A percentile compares a stretch with the other conserved stretches of the same genome.
Conservation (phyloP, 2,329 filamentous ascomycete genomes). For the Sphaerulina vaccinii region DNA sequence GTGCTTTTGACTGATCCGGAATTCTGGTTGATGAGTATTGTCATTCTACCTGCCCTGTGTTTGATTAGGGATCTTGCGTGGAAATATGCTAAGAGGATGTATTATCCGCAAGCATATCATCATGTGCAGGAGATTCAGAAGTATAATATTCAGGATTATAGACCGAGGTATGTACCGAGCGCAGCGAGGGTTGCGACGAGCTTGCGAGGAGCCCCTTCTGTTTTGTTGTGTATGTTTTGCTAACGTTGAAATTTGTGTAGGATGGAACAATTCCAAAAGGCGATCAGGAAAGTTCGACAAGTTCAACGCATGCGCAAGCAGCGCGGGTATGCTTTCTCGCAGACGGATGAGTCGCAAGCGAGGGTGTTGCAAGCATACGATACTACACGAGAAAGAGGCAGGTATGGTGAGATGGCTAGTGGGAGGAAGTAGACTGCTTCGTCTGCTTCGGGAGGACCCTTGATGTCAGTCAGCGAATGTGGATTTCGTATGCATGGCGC, state of each 20-base stretch:
- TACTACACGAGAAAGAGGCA: constrained; percentile 84
- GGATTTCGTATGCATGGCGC: not conserved
- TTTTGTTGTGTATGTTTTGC: not conserved
- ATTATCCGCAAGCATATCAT: constrained; percentile 90
- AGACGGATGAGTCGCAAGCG: constrained; percentile 94
- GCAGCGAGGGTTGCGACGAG: too few relatives aligned
- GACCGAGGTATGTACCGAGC: constrained; percentile 73
- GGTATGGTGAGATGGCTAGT: constrained; percentile 92
- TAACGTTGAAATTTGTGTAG: constrained; percentile 46
- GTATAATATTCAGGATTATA: constrained; percentile 99
- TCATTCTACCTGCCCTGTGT: constrained; percentile 76
- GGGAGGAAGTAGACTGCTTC: constrained; percentile 23
- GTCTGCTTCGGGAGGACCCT: not conserved
- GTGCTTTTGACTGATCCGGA: constrained; percentile 75
- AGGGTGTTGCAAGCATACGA: constrained; percentile 96
- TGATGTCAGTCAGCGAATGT: not conserved
- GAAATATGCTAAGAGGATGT: constrained; percentile 98
- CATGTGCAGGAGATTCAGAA: constrained; percentile 99
- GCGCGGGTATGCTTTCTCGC: constrained; percentile 95
- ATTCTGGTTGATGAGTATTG: constrained; percentile 88
- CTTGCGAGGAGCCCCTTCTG: too few relatives aligned
- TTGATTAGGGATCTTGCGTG: constrained; percentile 86
- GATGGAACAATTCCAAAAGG: constrained; percentile 99
- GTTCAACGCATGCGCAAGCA: constrained; percentile 99
- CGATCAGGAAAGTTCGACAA: constrained; percentile 95